Conservation (phyloP, 768 basidiomycete genomes). For the Amanita exitialis region DNA sequence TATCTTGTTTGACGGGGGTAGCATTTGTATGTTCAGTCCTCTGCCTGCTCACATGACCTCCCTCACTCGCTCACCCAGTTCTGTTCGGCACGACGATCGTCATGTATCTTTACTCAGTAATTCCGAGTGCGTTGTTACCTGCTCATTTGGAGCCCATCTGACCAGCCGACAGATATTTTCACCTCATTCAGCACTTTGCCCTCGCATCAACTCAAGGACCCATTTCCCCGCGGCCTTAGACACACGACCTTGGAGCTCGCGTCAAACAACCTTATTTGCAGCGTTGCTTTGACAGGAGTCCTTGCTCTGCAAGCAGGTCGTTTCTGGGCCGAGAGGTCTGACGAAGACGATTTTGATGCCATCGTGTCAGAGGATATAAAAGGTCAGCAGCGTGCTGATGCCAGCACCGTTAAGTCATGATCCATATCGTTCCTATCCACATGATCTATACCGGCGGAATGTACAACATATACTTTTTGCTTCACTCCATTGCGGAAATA, state of each 20-base stretch:
- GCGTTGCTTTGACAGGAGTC: conserved; percentile 83
- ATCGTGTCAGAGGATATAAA: conserved; percentile 17
- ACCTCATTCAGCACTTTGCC: conserved; percentile 53
- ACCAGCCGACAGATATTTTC: conserved; percentile 35
- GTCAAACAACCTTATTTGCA: conserved; percentile 76
- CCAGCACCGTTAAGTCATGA: conserved; percentile 21
- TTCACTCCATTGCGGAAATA: not conserved
- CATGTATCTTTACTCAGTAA: conserved; percentile 68
- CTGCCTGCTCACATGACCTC: not conserved
- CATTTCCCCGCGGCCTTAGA: conserved; percentile 55
- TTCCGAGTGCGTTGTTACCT: conserved; percentile 53
- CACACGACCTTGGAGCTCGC: conserved; percentile 68
- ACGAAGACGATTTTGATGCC: conserved; percentile 46
- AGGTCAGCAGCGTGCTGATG: conserved; percentile 16
- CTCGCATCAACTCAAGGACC: conserved; percentile 35
- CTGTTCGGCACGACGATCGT: conserved; percentile 61
- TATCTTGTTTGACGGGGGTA: conserved; percentile 87
- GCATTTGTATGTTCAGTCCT: conserved; percentile 53
- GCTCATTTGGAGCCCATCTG: conserved; percentile 1
- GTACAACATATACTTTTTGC: conserved; percentile 8
- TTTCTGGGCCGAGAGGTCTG: conserved; percentile 75
- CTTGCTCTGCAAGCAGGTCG: conserved; percentile 75
- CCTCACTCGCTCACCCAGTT: conserved; percentile 32
- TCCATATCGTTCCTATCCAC: not conserved
- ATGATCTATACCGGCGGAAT: conserved; percentile 7